Percentiles rank a stretch among this genome's conserved stretches.
Conservation (phyloP, 192 early-diverging fungal genomes). For the Thamnidium elegans region DNA sequence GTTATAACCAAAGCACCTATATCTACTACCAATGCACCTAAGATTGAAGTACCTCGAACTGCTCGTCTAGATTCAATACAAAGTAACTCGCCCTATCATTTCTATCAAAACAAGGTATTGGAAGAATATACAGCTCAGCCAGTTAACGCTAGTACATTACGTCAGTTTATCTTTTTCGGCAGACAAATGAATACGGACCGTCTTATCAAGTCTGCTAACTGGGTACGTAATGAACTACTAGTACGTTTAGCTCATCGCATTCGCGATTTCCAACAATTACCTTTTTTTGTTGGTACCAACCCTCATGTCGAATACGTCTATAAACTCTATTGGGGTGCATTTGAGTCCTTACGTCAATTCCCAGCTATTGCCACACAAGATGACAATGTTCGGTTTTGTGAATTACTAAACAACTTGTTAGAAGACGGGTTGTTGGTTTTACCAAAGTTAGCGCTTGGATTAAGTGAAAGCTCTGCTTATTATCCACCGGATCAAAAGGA, state of each 20-base stretch:
- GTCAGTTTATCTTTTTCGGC: constrained; percentile 90
- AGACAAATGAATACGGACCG: constrained; percentile 81
- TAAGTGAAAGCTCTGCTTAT: constrained; percentile 67
- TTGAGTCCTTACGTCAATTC: constrained; percentile 75
- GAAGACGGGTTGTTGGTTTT: constrained; percentile 82
- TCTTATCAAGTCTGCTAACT: constrained; percentile 84
- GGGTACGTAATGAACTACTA: constrained; percentile 85
- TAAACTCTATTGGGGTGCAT: constrained; percentile 90
- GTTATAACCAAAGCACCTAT: too few relatives aligned
- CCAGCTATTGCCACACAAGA: constrained; percentile 72
- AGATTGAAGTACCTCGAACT: not conserved
- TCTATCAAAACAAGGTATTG: constrained; percentile 89
- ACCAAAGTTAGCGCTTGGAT: constrained; percentile 85
- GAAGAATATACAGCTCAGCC: constrained; percentile 81
- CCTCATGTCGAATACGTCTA: constrained; percentile 86
- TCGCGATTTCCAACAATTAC: constrained; percentile 87
- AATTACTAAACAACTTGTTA: constrained; percentile 67
- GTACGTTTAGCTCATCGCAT: constrained; percentile 90
- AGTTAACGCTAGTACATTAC: constrained; percentile 77
- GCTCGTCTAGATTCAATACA: constrained; percentile 11
- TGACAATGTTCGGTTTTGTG: constrained; percentile 81
- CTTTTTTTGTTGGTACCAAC: constrained; percentile 92
- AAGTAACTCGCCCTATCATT: constrained; percentile 56
- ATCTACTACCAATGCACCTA: too few relatives aligned
- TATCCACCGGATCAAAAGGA: constrained; percentile 49